A percentile compares a stretch with the other conserved stretches of the same genome.
Evolutionary conservation across 225 moss, liverwort and hornwort genomes (phyloP).

Genomic region (Polytrichum commune): DNA sequence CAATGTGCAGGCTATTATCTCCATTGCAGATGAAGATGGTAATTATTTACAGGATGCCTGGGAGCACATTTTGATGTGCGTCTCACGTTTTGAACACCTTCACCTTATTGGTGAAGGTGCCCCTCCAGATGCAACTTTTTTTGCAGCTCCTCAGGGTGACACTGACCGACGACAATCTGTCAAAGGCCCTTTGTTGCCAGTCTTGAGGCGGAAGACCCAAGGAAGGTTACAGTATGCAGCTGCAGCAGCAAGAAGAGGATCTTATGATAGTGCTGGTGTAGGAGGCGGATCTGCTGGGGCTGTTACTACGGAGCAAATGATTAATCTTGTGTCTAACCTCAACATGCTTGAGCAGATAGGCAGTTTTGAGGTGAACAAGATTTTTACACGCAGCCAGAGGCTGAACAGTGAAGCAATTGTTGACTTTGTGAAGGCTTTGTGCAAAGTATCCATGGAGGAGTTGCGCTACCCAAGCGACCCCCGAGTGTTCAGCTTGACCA

Average conservation of each 20-base stretch:
- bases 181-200: slow-evolving; percentile 57
- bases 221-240: slow-evolving; percentile 69
- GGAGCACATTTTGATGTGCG: slow-evolving; percentile 67
- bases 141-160: slow-evolving; percentile 66
- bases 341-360: slow-evolving; percentile 74
- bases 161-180: slow-evolving; percentile 54
- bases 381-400: slow-evolving; percentile 68
- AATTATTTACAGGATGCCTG: slow-evolving; percentile 72
- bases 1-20: slow-evolving; percentile 54
- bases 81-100: slow-evolving; percentile 67
- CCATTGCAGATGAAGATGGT: slow-evolving; percentile 73
- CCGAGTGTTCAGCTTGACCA: slow-evolving; percentile 67
- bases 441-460: slow-evolving; percentile 77
- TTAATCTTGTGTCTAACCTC: slow-evolving; percentile 67
- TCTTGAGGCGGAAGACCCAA: slow-evolving; percentile 50
- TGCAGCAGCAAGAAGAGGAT: slow-evolving; percentile 62
- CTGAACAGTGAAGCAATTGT: slow-evolving; percentile 72
- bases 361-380: slow-evolving; percentile 66
- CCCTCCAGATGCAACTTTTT: slow-evolving; percentile 69
- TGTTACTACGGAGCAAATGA: slow-evolving; percentile 74
- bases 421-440: slow-evolving; percentile 71
- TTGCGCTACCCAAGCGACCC: slow-evolving; percentile 64
- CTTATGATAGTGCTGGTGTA: slow-evolving; percentile 75
- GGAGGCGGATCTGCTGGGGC: slow-evolving; percentile 66
- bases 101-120: slow-evolving; percentile 72